Base-by-base conservation (phyloP, 75 land plant genomes). In the Pinus taeda region DNA sequence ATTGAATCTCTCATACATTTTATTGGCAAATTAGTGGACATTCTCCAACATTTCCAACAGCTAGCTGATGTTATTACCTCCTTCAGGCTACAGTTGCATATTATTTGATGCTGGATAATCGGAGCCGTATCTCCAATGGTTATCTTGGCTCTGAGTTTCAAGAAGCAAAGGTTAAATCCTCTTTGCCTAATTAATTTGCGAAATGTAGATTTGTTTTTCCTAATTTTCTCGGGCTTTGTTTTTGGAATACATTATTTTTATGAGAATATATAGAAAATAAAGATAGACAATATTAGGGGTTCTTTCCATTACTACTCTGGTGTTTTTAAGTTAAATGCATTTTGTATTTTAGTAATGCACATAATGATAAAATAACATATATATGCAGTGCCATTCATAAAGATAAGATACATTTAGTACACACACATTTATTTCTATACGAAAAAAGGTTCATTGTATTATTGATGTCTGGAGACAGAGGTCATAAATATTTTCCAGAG, bases 21-120 rank as follows among this genome's bases (percentile, higher is more conserved):
- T 37, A 37, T 39, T 20, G 33, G 71, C 15, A 17, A 12, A 20
- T 24, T n/a, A 42, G 49, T 39, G 53, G 18, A 21, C 3, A 12
- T 42, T 18, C 30, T 73, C 57, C 22, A 30, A 37, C 20, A 65
- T 66, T 42, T 77, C 39, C 6, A 14, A 42, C 3, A 15, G 42
- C 57, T 77, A 61, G 21, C 15, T 77, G n/a, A 21, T 67, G 26
- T 75, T 26, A 33, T 73, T 79, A 14, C 57, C 37, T 24, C 21
- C 14, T 79, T 73, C 85, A 91, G 94, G 92, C 83, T 74, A 92
- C 94, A 62, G 94, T 92, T 57, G 60, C 92, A 36, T 92, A 92
- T 72, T 89, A 92, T 75, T 73, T 92, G 71, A 75, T 90, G 71
- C 55, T 87, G 59, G 92, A 92, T 79, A 92, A 88, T 61, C 78